Evolutionary conservation across 1,139 yeast species (phyloP), one percentile per base, ranked within the genome.

Genomic region (Lodderomyces margitis): DNA sequence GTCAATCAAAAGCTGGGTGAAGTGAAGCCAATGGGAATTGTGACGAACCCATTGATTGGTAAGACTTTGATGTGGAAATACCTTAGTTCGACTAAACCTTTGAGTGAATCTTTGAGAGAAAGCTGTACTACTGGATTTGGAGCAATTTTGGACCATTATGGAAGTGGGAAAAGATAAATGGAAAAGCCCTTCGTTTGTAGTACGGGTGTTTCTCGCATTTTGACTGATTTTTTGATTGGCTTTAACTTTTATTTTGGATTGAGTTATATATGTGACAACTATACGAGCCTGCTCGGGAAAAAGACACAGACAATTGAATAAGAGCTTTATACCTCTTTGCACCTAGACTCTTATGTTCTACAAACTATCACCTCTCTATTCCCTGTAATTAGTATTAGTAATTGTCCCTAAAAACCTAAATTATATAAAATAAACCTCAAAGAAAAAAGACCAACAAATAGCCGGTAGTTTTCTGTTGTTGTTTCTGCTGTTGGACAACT

Each of bases 61-160:
- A 76, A 74, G 46, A 65, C 79, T 39, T 67, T 83, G 50, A 69
- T 81, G 48, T 64, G 81, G 49, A 83, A 78, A 59, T 84, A 84
- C 54, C 62, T 83, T 47, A 70, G 81, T 44, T 85, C 83, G 2
- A 62, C 62, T 36, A 75, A 72, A 50, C 89, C 89, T n/a, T 74
- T 83, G 51, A 70, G 79, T 51, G 67, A 61, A 44, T 61, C 68
- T 4, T 61, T 68, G 48, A 62, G 70, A 47, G 47, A 52, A 34
- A 68, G 70, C 45, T 62, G 69, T 48, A 57, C 59, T 12, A 36
- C 46, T 14, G 51, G 49, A 27, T 45, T 48, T 34, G 33, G 24
- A 16, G 35, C 41, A 7, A 41, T 43, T 14, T 28, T 28, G 32
- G 32, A 28, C 9, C 32, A 28, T 28, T 28, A 28, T 28, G 32